Conservation (phyloP, 495 filamentous ascomycete species). For the Glutinoglossum americanum region DNA sequence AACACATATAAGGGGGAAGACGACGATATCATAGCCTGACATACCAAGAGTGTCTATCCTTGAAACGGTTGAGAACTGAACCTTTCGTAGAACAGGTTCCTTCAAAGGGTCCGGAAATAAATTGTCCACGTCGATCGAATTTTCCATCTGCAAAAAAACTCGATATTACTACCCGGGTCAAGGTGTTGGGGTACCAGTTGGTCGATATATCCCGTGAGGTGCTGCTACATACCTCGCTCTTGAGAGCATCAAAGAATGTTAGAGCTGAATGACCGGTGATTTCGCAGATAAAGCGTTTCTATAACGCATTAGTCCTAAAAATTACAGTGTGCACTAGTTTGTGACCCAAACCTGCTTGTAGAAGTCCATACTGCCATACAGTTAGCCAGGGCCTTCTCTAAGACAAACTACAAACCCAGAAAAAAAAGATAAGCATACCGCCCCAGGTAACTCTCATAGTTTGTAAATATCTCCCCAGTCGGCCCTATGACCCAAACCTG, state of each 20-base stretch:
- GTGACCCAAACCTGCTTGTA: slow-evolving; percentile 52
- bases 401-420: neutral
- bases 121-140: slow-evolving; percentile 72
- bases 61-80: slow-evolving; percentile 80
- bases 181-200: neutral
- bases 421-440: slow-evolving; percentile 28
- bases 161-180: slow-evolving; percentile 1
- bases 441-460: slow-evolving; percentile 71
- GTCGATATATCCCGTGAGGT: neutral
- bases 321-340: neutral
- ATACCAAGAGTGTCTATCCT: slow-evolving; percentile 76
- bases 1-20: neutral
- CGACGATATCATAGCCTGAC: slow-evolving; percentile 8
- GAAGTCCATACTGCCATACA: slow-evolving; percentile 52
- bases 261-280: slow-evolving; percentile 85
- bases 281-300: slow-evolving; percentile 82
- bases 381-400: slow-evolving; percentile 11
- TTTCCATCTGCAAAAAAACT: slow-evolving; percentile 37
- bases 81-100: slow-evolving; percentile 68
- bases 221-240: slow-evolving; percentile 61
- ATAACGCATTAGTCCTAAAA: slow-evolving; percentile 4
- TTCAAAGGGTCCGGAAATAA: slow-evolving; percentile 81
- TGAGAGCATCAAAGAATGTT: slow-evolving; percentile 81
- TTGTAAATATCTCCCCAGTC: slow-evolving; percentile 75
- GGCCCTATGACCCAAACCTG: slow-evolving; percentile 83